Conservation (phyloP, 495 filamentous ascomycete genomes). For the Diplogelasinospora grovesii region DNA sequence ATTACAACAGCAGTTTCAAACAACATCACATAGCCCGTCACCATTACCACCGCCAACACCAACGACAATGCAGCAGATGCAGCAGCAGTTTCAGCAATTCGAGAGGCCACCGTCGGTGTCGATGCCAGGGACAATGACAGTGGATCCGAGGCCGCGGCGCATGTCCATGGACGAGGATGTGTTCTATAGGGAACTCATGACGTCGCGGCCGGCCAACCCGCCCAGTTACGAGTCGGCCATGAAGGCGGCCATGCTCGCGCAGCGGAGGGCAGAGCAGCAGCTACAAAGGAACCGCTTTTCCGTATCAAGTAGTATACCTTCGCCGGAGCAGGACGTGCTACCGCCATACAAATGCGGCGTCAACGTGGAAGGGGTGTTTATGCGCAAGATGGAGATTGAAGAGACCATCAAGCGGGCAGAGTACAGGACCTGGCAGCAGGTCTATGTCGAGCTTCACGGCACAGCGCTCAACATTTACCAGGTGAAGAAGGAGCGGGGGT, state of each 20-base stretch:
- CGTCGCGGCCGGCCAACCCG: slow-evolving; percentile 27
- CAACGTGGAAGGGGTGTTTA: slow-evolving; percentile 45
- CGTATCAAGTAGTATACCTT: neutral
- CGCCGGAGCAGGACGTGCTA: slow-evolving; percentile 38
- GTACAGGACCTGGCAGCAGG: slow-evolving; percentile 48
- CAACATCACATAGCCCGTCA: too few species aligned
- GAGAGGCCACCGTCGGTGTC: slow-evolving; percentile 14
- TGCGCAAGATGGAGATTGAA: slow-evolving; percentile 52
- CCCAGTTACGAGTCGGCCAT: slow-evolving; percentile 32
- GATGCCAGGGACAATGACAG: too few species aligned
- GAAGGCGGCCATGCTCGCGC: slow-evolving; percentile 21
- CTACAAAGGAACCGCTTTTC: slow-evolving; percentile 13
- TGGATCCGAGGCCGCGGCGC: slow-evolving; percentile 28
- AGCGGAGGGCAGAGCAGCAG: slow-evolving; percentile 38
- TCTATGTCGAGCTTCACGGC: slow-evolving; percentile 52
- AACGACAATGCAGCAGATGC: slow-evolving; percentile 14
- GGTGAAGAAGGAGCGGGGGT: slow-evolving; percentile 37
- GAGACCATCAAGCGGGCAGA: slow-evolving; percentile 47
- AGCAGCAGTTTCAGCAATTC: too few species aligned
- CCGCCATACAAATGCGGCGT: slow-evolving; percentile 52
- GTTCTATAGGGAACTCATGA: slow-evolving; percentile 31
- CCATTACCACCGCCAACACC: too few species aligned
- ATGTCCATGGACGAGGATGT: slow-evolving; percentile 37
- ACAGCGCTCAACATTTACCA: slow-evolving; percentile 53
- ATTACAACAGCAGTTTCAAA: too few species aligned